Evolutionary conservation across 2,329 filamentous ascomycete species (phyloP), one percentile per base, ranked within the genome.

Genomic region (Whalleya microplaca): DNA sequence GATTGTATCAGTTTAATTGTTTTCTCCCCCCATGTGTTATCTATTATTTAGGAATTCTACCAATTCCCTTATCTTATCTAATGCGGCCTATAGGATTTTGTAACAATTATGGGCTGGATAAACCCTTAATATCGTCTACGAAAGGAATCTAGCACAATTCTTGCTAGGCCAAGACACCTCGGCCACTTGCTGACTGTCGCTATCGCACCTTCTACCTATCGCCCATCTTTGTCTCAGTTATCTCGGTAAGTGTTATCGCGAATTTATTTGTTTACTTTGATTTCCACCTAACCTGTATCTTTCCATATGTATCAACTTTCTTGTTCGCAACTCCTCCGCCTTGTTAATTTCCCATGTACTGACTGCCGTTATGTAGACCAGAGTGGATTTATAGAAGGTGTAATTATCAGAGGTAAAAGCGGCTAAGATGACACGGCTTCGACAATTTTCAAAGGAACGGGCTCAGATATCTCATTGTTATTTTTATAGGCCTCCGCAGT

Each of bases 341-440:
- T 37, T 37, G 14, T 37, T 16, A 37, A 27, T 49, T 41, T 27
- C 20, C 14, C 40, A 21, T 41, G 47, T 57, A 41, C 40, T 53
- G 29, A 57, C 53, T 48, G 41, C 3, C 7, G 42, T 20, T 53
- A 27, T 44, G 18, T 53, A 49, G n/a, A 47, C 14, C 48, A 19
- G 18, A 43, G 49, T 56, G 44, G 45, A 60, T 37, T 54, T 50
- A 23, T 53, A 58, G 27, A 57, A 42, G n/a, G 23, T 42, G 53
- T 58, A 42, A 49, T 61, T 47, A 19, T 42, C 40, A 48, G 50
- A 51, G 49, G 47, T 48, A 56, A 62, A 48, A 44, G 55, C 49
- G 55, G 62, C 58, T 64, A 68, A 65, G 61, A 69, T 66, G 58
- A 64, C 58, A 58, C 59, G 63, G 51, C 52, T 62, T 44, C 56